A percentile compares a stretch with the other conserved stretches of the same genome.
phyloP scores from a whole-genome alignment of 2,329 filamentous ascomycete genomes.

The Calonectria henricotiae region DNA sequence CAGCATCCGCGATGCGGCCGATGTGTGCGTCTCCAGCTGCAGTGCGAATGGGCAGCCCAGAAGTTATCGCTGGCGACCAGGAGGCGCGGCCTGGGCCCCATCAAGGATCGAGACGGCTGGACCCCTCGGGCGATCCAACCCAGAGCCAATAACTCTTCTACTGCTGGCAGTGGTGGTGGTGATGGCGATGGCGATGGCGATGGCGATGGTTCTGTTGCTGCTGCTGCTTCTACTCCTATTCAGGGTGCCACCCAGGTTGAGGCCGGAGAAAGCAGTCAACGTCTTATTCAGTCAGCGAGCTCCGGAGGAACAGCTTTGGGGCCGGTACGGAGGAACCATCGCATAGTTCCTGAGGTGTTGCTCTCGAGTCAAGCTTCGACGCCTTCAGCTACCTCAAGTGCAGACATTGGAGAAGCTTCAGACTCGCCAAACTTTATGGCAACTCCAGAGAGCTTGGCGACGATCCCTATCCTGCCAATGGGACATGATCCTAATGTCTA shows the following conservation, averaged over 20 bases:
- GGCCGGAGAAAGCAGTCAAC: not conserved
- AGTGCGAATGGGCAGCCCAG: constrained; percentile 28
- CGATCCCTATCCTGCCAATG: constrained; percentile 16
- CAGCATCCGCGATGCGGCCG: constrained; percentile 27
- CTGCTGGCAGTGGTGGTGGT: no score
- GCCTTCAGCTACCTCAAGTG: not conserved
- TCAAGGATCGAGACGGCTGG: constrained; percentile 35
- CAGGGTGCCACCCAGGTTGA: not conserved
- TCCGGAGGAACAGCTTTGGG: not conserved
- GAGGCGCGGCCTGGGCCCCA: constrained; percentile 29
- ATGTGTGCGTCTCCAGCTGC: constrained; percentile 30
- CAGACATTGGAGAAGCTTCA: constrained; percentile 2
- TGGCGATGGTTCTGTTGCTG: not conserved
- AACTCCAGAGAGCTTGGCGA: constrained; percentile 1
- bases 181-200: not conserved
- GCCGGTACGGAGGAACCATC: not conserved
- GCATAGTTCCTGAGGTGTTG: constrained; percentile 5
- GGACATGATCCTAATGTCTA: not conserved
- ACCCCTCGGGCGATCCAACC: constrained; percentile 28
- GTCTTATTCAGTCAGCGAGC: not conserved
- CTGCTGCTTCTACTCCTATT: not conserved
- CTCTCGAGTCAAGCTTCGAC: constrained; percentile 7
- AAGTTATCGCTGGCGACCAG: constrained; percentile 26
- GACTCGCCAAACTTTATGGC: constrained; percentile 8
- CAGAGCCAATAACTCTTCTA: not conserved